These are phyloP conservation scores for Aplosporella prunicola DNA, from an alignment of 2,329 filamentous ascomycete species.

Conservation along the genomic window DNA sequence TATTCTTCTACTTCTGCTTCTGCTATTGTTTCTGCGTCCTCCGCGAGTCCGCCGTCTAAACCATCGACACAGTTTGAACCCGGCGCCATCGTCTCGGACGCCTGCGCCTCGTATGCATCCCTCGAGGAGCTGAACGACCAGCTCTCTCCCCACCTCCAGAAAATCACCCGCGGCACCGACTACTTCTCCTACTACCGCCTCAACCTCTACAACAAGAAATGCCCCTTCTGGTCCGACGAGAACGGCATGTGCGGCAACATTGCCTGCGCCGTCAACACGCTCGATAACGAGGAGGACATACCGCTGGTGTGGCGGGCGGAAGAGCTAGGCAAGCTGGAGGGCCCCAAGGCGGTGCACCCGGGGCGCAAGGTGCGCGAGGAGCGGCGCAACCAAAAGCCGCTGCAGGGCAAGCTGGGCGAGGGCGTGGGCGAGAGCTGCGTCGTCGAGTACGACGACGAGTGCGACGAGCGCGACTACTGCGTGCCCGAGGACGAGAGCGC, in stretches of 20 bases:
- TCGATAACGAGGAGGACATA: slow-evolving; percentile 92
- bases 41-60: slow-evolving; percentile 23
- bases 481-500: slow-evolving; percentile 89
- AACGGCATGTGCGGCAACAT: slow-evolving; percentile 95
- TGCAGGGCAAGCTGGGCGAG: slow-evolving; percentile 75
- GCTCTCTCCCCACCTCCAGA: slow-evolving; percentile 66
- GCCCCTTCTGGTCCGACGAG: slow-evolving; percentile 92
- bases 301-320: slow-evolving; percentile 84
- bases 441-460: slow-evolving; percentile 94
- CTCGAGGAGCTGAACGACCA: slow-evolving; percentile 75
- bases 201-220: slow-evolving; percentile 88
- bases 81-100: slow-evolving; percentile 80
- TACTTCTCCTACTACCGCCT: slow-evolving; percentile 98
- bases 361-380: slow-evolving; percentile 63
- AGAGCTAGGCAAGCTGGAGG: slow-evolving; percentile 84
- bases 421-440: slow-evolving; percentile 91
- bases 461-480: slow-evolving; percentile 94
- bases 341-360: slow-evolving; percentile 83
- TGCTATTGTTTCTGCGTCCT: slow-evolving; percentile 1
- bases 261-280: slow-evolving; percentile 87
- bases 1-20: too few relatives aligned
- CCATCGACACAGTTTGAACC: slow-evolving; percentile 64
- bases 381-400: slow-evolving; percentile 56
- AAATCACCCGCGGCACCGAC: slow-evolving; percentile 78
- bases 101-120: slow-evolving; percentile 85